Percentiles rank a stretch among this genome's conserved stretches.
These are phyloP conservation scores for Platismatia glauca DNA, from an alignment of 495 filamentous ascomycete genomes.

Conservation along the genomic window DNA sequence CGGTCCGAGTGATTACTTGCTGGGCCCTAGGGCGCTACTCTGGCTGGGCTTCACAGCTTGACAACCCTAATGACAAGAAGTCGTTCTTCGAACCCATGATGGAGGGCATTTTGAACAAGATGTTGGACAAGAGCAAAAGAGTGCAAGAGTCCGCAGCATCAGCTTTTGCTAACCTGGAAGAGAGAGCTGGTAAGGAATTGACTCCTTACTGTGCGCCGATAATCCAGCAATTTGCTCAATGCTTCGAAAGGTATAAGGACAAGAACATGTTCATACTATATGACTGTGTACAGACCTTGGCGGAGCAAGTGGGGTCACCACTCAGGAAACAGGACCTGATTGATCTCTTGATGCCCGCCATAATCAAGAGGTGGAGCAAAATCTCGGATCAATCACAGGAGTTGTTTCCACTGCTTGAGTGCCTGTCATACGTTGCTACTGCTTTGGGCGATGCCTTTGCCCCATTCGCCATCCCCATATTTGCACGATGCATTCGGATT, in stretches of 20 bases:
- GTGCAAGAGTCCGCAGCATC: slow-evolving; percentile 96
- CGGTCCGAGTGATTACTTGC: slow-evolving; percentile 96
- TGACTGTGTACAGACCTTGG: slow-evolving; percentile 95
- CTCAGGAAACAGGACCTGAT: slow-evolving; percentile 70
- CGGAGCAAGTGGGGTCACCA: slow-evolving; percentile 77
- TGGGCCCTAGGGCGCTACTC: slow-evolving; percentile 96
- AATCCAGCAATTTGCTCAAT: slow-evolving; percentile 81
- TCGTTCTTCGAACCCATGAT: slow-evolving; percentile 93
- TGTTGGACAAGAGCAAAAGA: slow-evolving; percentile 95
- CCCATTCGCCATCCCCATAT: slow-evolving; percentile 75
- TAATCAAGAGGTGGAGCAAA: slow-evolving; percentile 82
- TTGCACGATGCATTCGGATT: slow-evolving; percentile 76
- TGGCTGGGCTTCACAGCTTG: slow-evolving; percentile 76
- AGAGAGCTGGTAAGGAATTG: slow-evolving; percentile 74
- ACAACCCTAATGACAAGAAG: slow-evolving; percentile 53
- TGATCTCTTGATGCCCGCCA: slow-evolving; percentile 83
- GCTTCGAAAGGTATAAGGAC: slow-evolving; percentile 93
- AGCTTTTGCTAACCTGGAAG: slow-evolving; percentile 91
- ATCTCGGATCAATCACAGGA: slow-evolving; percentile 85
- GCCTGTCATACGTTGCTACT: slow-evolving; percentile 85
- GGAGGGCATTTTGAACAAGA: slow-evolving; percentile 87
- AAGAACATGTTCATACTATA: slow-evolving; percentile 98
- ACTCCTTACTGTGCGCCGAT: slow-evolving; percentile 84
- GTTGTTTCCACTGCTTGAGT: slow-evolving; percentile 89
- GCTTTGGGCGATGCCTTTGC: slow-evolving; percentile 77